phyloP scores from a whole-genome alignment of 768 basidiomycete species.

The Tephrocybe sp. region DNA sequence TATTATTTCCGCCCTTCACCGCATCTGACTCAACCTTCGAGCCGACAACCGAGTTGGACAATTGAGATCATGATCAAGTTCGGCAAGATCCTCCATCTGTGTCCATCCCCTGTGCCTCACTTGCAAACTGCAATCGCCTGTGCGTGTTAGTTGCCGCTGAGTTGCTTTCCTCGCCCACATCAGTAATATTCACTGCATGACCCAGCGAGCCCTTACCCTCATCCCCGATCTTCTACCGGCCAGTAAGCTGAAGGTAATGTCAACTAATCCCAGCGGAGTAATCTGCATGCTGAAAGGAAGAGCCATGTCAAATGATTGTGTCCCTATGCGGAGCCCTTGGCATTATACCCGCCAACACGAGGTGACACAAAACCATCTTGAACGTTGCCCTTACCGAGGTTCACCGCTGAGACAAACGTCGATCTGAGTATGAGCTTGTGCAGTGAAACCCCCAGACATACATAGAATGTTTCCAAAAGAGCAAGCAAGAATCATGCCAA shows the following conservation, averaged over 20 bases:
- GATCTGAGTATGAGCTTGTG: no score
- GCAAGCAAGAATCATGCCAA: background rate
- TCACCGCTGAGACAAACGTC: no score
- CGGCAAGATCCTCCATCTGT: slow-evolving; percentile 5
- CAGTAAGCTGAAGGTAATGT: background rate
- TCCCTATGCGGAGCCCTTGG: background rate
- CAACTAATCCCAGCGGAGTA: slow-evolving; percentile 14
- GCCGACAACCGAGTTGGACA: slow-evolving; percentile 20
- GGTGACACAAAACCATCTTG: slow-evolving; percentile 5
- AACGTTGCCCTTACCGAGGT: no score
- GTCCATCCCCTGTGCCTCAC: slow-evolving; percentile 10
- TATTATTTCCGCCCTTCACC: background rate
- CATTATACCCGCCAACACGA: background rate
- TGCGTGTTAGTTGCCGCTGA: slow-evolving; percentile 3
- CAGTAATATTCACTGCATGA: background rate
- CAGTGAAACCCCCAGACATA: no score
- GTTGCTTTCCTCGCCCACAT: background rate
- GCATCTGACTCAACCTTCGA: slow-evolving; percentile 22
- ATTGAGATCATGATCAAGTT: slow-evolving; percentile 18
- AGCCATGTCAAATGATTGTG: slow-evolving; percentile 8
- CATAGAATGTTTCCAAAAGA: no score
- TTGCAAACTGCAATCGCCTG: slow-evolving; percentile 3
- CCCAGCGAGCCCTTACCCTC: background rate
- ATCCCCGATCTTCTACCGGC: slow-evolving; percentile 12
- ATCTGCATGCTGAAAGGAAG: slow-evolving; percentile 4